These are phyloP conservation scores for Lasiodiplodia citricola DNA, from an alignment of 2,329 filamentous ascomycete species.

Conservation along the genomic window DNA sequence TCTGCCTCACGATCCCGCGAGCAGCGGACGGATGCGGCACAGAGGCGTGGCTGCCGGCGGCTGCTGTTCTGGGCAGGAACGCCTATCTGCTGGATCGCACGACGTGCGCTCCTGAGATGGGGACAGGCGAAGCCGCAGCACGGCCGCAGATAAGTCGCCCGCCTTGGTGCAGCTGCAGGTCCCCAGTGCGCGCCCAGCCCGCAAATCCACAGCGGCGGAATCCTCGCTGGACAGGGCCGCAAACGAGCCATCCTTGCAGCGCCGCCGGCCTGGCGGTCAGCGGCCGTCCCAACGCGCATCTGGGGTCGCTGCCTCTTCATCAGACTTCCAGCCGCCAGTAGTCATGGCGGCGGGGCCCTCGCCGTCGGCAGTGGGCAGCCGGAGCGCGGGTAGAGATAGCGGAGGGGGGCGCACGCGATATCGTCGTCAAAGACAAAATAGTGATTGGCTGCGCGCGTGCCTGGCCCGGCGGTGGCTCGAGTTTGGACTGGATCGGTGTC, in stretches of 20 bases:
- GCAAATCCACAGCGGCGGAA: conserved; percentile 15
- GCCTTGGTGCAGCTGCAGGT: conserved; percentile 21
- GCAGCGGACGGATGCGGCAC: conserved; percentile 2
- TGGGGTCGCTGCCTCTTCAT: not conserved
- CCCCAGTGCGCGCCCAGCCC: conserved; percentile 8
- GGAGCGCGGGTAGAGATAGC: conserved; percentile 18
- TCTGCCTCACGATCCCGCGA: conserved; percentile 1
- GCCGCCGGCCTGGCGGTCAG: conserved; percentile 12
- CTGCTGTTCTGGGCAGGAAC: conserved; percentile 11
- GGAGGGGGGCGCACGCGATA: conserved; percentile 19
- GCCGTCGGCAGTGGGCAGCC: conserved; percentile 23
- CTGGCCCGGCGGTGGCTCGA: conserved; percentile 22
- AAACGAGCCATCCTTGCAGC: conserved; percentile 18
- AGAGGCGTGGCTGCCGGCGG: not conserved
- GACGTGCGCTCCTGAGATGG: conserved; percentile 14
- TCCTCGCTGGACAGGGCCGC: conserved; percentile 8
- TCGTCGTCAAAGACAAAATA: conserved; percentile 24
- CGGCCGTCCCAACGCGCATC: not conserved
- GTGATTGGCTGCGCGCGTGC: conserved; percentile 20
- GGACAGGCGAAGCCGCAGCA: conserved; percentile 3
- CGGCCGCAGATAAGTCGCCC: conserved; percentile 20
- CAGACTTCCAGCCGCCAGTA: not conserved
- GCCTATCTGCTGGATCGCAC: conserved; percentile 18
- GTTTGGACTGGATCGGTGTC: conserved; percentile 23
- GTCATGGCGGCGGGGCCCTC: conserved; percentile 12